Conservation (phyloP, 352 stramenopile genomes). For the Elongisporangium prolatum region DNA sequence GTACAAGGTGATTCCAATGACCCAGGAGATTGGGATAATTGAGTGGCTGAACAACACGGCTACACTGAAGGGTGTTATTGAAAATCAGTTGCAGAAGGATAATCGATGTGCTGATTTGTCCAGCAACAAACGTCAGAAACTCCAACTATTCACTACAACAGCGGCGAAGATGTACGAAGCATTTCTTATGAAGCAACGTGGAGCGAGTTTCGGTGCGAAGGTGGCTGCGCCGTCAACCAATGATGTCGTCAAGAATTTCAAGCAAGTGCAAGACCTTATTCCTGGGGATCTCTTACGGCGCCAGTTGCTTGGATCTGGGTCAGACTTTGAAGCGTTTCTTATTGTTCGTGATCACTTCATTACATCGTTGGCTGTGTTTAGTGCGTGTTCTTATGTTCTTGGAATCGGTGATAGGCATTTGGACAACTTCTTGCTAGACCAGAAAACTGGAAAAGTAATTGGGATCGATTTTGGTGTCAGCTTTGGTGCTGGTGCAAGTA, state of each 20-base stretch:
- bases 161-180: conserved; percentile 67
- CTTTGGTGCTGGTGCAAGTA: conserved; percentile 82
- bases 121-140: conserved; percentile 65
- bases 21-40: conserved; percentile 76
- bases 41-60: conserved; percentile 78
- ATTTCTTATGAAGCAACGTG: conserved; percentile 71
- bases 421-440: conserved; percentile 89
- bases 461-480: conserved; percentile 92
- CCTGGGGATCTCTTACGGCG: conserved; percentile 70
- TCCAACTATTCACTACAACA: conserved; percentile 75
- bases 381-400: conserved; percentile 82
- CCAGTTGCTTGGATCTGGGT: conserved; percentile 65
- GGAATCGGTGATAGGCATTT: conserved; percentile 90
- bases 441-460: conserved; percentile 66
- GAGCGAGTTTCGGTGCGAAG: conserved; percentile 63
- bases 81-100: conserved; percentile 64
- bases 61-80: conserved; percentile 76
- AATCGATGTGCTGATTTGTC: conserved; percentile 44
- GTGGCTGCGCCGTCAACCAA: conserved; percentile 40
- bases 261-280: conserved; percentile 56
- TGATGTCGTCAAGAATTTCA: conserved; percentile 52
- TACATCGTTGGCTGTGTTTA: conserved; percentile 81
- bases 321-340: conserved; percentile 80
- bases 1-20: conserved; percentile 88
- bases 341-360: conserved; percentile 80